Percentiles rank a stretch among this genome's conserved stretches.
These are phyloP conservation scores for Acer negundo DNA, from an alignment of 345 rosid genomes.

Conservation along the genomic window DNA sequence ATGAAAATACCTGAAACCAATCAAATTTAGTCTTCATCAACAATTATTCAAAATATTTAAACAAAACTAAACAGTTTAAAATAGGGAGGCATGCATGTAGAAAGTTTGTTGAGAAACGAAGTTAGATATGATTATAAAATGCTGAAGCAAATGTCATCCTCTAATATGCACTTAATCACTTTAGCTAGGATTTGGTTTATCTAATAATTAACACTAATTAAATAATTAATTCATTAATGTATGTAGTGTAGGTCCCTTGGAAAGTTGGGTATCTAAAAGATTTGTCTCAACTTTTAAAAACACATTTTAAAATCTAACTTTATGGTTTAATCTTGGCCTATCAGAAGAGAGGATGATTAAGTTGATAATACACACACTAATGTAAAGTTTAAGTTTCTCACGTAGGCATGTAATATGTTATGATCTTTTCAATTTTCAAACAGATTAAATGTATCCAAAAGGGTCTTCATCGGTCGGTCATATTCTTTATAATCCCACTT, in stretches of 20 bases:
- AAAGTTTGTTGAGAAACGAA: neutral
- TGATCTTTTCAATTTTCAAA: constrained; percentile 24
- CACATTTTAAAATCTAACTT: constrained; percentile 33
- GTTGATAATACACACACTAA: constrained; percentile 4
- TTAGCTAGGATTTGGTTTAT: neutral
- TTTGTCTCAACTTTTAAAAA: constrained; percentile 46
- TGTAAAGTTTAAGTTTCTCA: constrained; percentile 34
- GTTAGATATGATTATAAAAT: constrained; percentile 6
- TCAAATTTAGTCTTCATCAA: neutral
- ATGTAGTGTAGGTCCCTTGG: constrained; percentile 27
- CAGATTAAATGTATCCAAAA: constrained; percentile 33
- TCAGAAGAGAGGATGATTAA: constrained; percentile 7
- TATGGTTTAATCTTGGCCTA: constrained; percentile 38
- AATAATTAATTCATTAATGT: neutral
- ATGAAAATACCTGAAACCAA: neutral
- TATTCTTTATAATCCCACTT: constrained; percentile 26
- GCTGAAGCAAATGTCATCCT: neutral
- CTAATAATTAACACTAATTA: constrained; percentile 14
- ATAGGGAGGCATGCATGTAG: neutral
- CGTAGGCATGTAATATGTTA: constrained; percentile 30
- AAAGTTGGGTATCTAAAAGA: constrained; percentile 34
- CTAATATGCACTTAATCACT: neutral
- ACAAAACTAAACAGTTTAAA: too few species aligned
- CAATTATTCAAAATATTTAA: too few species aligned
- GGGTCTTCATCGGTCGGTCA: constrained; percentile 31